phyloP scores from a whole-genome alignment of 2,329 filamentous ascomycete species.

The Ceratocystis cacaofunesta region DNA sequence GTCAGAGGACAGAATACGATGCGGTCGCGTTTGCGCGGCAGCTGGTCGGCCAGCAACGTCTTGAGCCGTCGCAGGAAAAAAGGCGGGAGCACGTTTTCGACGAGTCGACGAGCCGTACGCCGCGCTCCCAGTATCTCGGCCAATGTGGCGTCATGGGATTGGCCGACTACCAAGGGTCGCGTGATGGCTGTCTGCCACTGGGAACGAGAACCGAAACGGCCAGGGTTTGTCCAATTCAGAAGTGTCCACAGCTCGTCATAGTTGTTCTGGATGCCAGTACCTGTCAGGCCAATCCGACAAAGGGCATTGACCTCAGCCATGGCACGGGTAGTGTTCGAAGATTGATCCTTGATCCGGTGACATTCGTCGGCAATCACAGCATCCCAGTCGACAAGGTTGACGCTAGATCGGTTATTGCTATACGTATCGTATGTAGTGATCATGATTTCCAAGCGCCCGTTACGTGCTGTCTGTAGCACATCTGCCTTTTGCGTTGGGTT shows the following conservation, averaged over 20 bases:
- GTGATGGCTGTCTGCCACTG: constrained; percentile 71
- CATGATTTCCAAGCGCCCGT: constrained; percentile 73
- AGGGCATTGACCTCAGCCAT: constrained; percentile 86
- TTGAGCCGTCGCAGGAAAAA: constrained; percentile 93
- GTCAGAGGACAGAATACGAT: constrained; percentile 93
- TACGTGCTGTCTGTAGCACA: constrained; percentile 54
- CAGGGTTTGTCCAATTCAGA: constrained; percentile 91
- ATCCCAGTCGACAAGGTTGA: constrained; percentile 87
- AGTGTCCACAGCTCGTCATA: constrained; percentile 96
- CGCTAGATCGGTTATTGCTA: constrained; percentile 51
- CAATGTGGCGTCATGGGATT: constrained; percentile 80
- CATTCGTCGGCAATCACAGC: constrained; percentile 91
- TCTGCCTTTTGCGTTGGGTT: constrained; percentile 42
- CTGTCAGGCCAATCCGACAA: constrained; percentile 83
- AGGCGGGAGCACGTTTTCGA: constrained; percentile 70
- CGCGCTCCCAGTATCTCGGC: constrained; percentile 68
- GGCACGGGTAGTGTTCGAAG: constrained; percentile 62
- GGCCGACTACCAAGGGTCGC: constrained; percentile 67
- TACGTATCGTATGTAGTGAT: constrained; percentile 93
- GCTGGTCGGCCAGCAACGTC: constrained; percentile 73
- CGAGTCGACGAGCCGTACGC: constrained; percentile 68
- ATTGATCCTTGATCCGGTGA: constrained; percentile 69
- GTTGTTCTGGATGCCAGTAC: constrained; percentile 93
- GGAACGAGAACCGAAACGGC: constrained; percentile 44
- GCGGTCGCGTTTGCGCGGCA: constrained; percentile 86